Base-by-base conservation (phyloP, 2,329 filamentous ascomycete species). In the Penicillium thymicola region DNA sequence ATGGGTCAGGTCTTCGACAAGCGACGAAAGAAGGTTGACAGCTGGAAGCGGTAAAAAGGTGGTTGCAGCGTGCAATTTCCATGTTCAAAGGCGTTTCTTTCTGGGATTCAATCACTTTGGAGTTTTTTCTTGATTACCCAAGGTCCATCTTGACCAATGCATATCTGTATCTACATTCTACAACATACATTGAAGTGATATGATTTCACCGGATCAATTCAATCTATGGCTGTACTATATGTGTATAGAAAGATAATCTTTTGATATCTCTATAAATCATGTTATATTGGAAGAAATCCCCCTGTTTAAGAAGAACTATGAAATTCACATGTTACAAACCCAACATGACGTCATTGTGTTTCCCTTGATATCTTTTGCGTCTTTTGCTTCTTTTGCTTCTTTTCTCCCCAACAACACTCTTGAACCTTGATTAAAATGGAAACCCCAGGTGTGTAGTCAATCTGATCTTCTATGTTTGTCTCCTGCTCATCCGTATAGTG, bases 1-100 rank as follows among this genome's bases (percentile, higher is more conserved):
- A 85, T 92, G 68, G 92, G 92, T 25, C 88, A 92, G 56, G 69
- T 71, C 38, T 77, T 77, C 49, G 75, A 77, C 55, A 76, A 77
- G 60, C 72, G 75, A 23, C 68, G 76, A 54, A 78, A 75, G 67
- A 76, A 78, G 67, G 65, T 79, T 55, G 74, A 76, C 46, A 68
- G 68, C 58, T 72, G 76, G 74, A 76, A 75, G 59, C 67, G 67
- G 55, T 74, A 67, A 51, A 54, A n/a, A 9, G n/a, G 37, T 9
- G 7, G 36, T 42, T 44, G 5, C n/a, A 45, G 3, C 11, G 21
- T 21, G 25, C 36, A 34, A 41, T 32, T 16, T 27, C 34, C 30
- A 50, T 50, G 28, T 58, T 32, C 41, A 50, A 40, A 43, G 55
- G 55, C 49, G 42, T 56, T 53, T 56, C 30, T 36, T 46, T 52